Percentiles rank a stretch among this genome's conserved stretches.
These are phyloP conservation scores for Tetrahymena elliotti DNA, from an alignment of 73 alveolate genomes.

Conservation along the genomic window DNA sequence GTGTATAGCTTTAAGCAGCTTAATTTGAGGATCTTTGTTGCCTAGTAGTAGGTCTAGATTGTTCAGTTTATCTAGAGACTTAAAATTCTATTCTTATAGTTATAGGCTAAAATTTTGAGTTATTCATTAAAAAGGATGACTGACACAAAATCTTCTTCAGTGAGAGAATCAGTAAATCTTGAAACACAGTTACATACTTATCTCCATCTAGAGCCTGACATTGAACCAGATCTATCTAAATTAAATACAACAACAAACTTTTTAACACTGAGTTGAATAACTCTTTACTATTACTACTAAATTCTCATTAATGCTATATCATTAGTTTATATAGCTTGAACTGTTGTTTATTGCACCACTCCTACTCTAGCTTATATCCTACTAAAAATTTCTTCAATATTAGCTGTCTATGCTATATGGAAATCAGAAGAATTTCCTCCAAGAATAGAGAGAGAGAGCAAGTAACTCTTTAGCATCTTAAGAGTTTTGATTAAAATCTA, in stretches of 20 bases:
- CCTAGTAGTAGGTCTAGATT: background rate
- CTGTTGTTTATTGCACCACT: background rate
- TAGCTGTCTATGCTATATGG: background rate
- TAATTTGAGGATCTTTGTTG: too few relatives aligned
- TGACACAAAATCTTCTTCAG: background rate
- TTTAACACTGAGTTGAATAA: too few relatives aligned
- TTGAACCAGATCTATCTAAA: background rate
- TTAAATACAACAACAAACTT: background rate
- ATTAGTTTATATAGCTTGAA: background rate
- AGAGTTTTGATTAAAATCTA: background rate
- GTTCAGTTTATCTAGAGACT: too few relatives aligned
- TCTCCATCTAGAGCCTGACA: background rate
- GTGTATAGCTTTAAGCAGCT: too few relatives aligned
- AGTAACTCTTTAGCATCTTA: background rate
- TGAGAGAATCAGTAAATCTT: background rate
- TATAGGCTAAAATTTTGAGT: background rate
- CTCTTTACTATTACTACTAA: background rate
- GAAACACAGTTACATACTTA: background rate
- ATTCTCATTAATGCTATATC: background rate
- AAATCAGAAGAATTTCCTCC: background rate
- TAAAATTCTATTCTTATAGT: background rate
- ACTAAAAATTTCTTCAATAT: background rate
- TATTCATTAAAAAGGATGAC: background rate
- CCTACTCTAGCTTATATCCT: background rate
- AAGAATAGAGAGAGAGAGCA: background rate